Conservation (phyloP, 2,329 filamentous ascomycete species). For the Pseudogymnoascus pannorum region DNA sequence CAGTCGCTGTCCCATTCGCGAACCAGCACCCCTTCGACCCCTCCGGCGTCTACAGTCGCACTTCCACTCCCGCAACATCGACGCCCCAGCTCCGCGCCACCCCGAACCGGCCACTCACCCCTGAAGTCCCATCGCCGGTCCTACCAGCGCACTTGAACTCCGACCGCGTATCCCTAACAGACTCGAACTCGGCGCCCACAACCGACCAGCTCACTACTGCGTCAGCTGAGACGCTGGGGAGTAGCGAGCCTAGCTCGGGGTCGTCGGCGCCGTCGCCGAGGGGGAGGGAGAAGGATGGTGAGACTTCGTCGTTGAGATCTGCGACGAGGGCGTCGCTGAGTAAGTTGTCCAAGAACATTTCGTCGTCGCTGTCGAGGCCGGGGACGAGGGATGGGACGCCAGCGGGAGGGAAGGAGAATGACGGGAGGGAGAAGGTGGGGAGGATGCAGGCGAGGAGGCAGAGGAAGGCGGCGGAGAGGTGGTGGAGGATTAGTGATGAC, state of each 20-base stretch:
- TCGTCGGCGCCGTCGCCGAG: slow-evolving; percentile 23
- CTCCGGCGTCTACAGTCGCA: slow-evolving; percentile 55
- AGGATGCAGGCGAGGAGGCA: slow-evolving; percentile 41
- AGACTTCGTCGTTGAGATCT: neutral
- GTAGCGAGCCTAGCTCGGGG: slow-evolving; percentile 12
- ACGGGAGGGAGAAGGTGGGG: slow-evolving; percentile 25
- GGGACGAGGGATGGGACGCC: neutral
- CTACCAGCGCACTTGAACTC: neutral
- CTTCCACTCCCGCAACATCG: slow-evolving; percentile 21
- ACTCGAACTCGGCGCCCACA: neutral
- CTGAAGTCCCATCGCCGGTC: neutral
- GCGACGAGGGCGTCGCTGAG: neutral
- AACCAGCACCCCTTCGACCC: slow-evolving; percentile 73
- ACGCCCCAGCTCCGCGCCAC: slow-evolving; percentile 28
- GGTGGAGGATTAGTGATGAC: slow-evolving; percentile 98
- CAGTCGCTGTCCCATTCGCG: slow-evolving; percentile 69
- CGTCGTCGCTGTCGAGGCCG: neutral
- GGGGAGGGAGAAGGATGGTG: slow-evolving; percentile 10
- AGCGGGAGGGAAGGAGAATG: neutral
- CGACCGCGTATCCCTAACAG: neutral
- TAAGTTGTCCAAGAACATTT: neutral
- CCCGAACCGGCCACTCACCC: neutral
- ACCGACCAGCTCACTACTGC: neutral
- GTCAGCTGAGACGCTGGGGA: neutral
- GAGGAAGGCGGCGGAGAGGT: slow-evolving; percentile 61